These are phyloP conservation scores for Nicotiana sylvestris DNA, from an alignment of 257 asterid species.

Conservation along the genomic window DNA sequence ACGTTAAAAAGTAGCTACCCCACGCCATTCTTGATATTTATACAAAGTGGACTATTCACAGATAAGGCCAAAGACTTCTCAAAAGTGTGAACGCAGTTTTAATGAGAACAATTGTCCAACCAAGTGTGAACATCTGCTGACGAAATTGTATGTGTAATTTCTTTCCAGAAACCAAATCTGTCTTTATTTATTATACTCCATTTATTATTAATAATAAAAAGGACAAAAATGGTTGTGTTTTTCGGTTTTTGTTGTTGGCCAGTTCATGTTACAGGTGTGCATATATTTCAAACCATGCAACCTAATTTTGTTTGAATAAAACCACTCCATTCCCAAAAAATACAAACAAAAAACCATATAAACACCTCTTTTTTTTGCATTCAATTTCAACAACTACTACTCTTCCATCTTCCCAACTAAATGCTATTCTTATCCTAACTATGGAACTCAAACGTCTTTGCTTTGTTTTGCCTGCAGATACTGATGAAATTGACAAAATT, in stretches of 20 bases:
- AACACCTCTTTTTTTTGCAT: not conserved
- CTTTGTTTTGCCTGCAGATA: slow-evolving; percentile 54
- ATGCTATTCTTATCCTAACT: slow-evolving; percentile 8
- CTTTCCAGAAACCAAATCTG: not conserved
- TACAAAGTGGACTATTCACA: not conserved
- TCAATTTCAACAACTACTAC: not conserved
- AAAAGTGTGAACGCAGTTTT: not conserved
- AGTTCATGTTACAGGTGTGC: not conserved
- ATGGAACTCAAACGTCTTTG: slow-evolving; percentile 71
- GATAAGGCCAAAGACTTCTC: not conserved
- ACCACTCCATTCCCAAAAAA: not conserved
- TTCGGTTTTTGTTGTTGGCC: slow-evolving; percentile 1
- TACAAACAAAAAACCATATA: not conserved
- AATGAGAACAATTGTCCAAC: not conserved
- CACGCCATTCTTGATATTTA: no score
- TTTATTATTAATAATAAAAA: not conserved
- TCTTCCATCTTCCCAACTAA: not conserved
- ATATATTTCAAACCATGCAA: slow-evolving; percentile 3
- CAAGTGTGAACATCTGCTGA: not conserved
- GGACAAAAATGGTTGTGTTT: not conserved
- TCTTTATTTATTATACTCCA: no score
- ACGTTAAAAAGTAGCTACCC: no score
- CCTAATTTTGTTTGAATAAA: slow-evolving; percentile 8
- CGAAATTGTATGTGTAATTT: not conserved
- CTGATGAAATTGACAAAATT: slow-evolving; percentile 21